phyloP scores from a whole-genome alignment of 768 basidiomycete species.

The Lactarius psammicola region DNA sequence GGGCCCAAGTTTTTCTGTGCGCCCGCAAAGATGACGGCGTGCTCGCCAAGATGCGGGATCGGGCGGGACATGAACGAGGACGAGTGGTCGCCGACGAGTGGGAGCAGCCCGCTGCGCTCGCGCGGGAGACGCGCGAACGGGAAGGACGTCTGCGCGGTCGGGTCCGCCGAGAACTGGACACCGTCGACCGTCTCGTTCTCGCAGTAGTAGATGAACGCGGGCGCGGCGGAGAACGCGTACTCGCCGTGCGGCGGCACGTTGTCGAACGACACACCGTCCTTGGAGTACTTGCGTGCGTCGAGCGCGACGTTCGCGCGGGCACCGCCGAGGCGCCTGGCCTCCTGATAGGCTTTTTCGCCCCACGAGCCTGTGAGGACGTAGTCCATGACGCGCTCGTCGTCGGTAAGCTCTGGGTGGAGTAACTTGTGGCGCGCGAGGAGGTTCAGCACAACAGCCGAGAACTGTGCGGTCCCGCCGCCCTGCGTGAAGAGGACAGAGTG shows the following conservation, averaged over 20 bases:
- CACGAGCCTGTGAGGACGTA: slow-evolving; percentile 93
- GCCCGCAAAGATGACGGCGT: slow-evolving; percentile 94
- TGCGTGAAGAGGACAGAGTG: slow-evolving; percentile 91
- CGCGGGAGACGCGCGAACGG: slow-evolving; percentile 67
- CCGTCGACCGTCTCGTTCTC: slow-evolving; percentile 99
- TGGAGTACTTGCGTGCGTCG: slow-evolving; percentile 61
- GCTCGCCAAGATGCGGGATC: slow-evolving; percentile 82
- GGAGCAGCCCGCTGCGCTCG: slow-evolving; percentile 52
- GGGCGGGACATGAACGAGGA: slow-evolving; percentile 96
- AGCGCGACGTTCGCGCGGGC: slow-evolving; percentile 65
- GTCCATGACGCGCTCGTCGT: slow-evolving; percentile 66
- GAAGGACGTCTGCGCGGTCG: slow-evolving; percentile 61
- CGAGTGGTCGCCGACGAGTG: slow-evolving; percentile 93
- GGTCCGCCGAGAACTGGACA: slow-evolving; percentile 73
- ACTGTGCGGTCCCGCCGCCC: slow-evolving; percentile 91
- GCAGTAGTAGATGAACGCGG: slow-evolving; percentile 96
- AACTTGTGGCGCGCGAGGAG: slow-evolving; percentile 84
- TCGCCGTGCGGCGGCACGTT: slow-evolving; percentile 70
- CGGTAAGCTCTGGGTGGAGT: slow-evolving; percentile 56
- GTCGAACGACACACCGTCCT: slow-evolving; percentile 70
- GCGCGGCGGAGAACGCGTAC: slow-evolving; percentile 75
- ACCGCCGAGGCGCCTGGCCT: slow-evolving; percentile 69
- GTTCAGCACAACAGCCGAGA: slow-evolving; percentile 90
- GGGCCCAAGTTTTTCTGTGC: slow-evolving; percentile 99
- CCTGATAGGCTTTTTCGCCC: slow-evolving; percentile 83